Evolutionary conservation across 2,329 filamentous ascomycete species (phyloP).

Genomic region (Penicillium olsonii): DNA sequence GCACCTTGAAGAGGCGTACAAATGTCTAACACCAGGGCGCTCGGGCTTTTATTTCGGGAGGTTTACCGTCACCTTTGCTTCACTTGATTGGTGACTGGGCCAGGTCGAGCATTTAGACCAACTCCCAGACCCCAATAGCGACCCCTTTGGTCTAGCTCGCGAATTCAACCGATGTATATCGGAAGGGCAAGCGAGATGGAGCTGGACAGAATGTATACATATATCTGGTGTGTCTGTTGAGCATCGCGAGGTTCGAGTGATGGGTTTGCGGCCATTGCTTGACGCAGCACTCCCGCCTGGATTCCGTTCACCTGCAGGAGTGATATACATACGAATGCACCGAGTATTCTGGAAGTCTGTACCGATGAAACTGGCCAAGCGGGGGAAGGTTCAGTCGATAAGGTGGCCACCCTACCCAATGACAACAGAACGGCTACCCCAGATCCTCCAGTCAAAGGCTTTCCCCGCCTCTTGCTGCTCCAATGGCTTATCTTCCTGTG

Average conservation of each 20-base stretch:
- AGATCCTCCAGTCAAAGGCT: neutral
- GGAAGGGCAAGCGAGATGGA: neutral
- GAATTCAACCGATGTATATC: neutral
- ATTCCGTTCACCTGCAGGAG: too few species aligned
- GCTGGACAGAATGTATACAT: neutral
- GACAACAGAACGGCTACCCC: neutral
- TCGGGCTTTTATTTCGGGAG: neutral
- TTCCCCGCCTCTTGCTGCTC: neutral
- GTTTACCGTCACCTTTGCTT: neutral
- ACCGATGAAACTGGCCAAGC: neutral
- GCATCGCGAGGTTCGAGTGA: neutral
- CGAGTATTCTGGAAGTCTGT: neutral
- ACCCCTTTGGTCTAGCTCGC: neutral
- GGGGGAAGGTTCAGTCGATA: neutral
- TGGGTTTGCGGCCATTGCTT: neutral
- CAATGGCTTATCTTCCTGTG: neutral
- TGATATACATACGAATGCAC: too few species aligned
- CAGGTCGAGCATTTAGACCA: neutral
- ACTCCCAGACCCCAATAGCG: neutral
- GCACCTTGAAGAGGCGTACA: too few species aligned
- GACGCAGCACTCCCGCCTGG: neutral
- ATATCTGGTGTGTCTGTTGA: neutral
- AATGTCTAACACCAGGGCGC: too few species aligned
- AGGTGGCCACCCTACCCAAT: neutral
- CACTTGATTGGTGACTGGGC: neutral